Percentiles rank a stretch among this genome's conserved stretches.
These are phyloP conservation scores for Mesostigma viride DNA, from an alignment of 139 green algal genomes.

Conservation along the genomic window DNA sequence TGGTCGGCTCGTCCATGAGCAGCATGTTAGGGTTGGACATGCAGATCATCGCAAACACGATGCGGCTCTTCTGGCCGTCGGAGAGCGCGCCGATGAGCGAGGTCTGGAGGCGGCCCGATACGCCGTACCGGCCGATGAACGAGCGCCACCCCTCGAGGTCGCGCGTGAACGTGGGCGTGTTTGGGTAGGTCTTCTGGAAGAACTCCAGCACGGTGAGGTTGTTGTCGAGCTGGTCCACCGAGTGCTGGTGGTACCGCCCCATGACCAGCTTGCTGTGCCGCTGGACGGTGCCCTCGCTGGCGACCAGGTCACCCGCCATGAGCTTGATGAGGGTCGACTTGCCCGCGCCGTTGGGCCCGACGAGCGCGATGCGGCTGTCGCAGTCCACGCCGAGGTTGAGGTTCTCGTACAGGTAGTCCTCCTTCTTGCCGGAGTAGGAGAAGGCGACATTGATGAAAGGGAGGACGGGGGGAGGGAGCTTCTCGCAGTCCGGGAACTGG, in stretches of 20 bases:
- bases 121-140: constrained; percentile 57
- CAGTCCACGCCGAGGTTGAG: constrained; percentile 89
- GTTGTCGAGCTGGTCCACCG: constrained; percentile 26
- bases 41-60: constrained; percentile 86
- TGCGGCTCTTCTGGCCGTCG: constrained; percentile 75
- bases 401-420: constrained; percentile 56
- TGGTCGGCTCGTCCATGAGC: constrained; percentile 59
- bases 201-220: constrained; percentile 43
- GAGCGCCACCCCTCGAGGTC: constrained; percentile 51
- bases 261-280: constrained; percentile 89
- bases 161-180: constrained; percentile 36
- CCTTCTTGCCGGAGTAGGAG: constrained; percentile 27
- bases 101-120: constrained; percentile 57
- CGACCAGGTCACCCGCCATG: constrained; percentile 81
- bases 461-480: constrained; percentile 85
- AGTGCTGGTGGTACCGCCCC: constrained; percentile 62
- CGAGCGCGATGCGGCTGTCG: constrained; percentile 84
- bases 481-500: constrained; percentile 74
- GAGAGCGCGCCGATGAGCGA: constrained; percentile 64
- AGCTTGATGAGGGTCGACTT: constrained; percentile 97
- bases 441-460: constrained; percentile 38
- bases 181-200: constrained; percentile 42
- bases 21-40: constrained; percentile 78
- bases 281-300: constrained; percentile 79
- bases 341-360: constrained; percentile 77